Conservation (phyloP, 108 stramenopile genomes). For the Pseudonitzschia delicatissima region DNA sequence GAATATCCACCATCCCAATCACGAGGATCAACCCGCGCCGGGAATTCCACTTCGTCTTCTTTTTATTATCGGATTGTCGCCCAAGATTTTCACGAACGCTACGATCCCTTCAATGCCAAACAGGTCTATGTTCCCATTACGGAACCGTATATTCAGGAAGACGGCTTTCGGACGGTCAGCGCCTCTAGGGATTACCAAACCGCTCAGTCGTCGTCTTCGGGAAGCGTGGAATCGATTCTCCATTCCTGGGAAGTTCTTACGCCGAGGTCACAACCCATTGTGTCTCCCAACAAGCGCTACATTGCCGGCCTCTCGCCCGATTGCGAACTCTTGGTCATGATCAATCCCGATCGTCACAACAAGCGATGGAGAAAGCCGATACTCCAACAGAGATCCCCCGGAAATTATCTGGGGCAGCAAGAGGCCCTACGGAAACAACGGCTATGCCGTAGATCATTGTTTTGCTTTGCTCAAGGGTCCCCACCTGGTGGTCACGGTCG, state of each 20-base stretch:
- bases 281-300: conserved; percentile 60
- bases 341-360: conserved; percentile 13
- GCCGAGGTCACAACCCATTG: conserved; percentile 36
- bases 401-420: conserved; percentile 4
- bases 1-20: conserved; percentile 31
- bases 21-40: background rate
- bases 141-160: conserved; percentile 58
- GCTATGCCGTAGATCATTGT: conserved; percentile 30
- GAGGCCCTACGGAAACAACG: conserved; percentile 1
- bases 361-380: conserved; percentile 17
- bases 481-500: conserved; percentile 32
- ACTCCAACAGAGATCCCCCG: background rate
- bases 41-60: background rate
- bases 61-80: conserved; percentile 39
- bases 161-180: conserved; percentile 39
- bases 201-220: background rate
- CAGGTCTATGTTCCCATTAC: conserved; percentile 52
- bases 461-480: conserved; percentile 50
- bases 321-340: conserved; percentile 58
- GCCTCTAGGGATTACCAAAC: background rate
- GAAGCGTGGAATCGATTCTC: conserved; percentile 10
- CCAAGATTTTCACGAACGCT: conserved; percentile 52
- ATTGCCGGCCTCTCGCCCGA: conserved; percentile 53
- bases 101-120: conserved; percentile 41
- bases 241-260: conserved; percentile 35